These are phyloP conservation scores for Durio zibethinus DNA, from an alignment of 345 rosid genomes.

Conservation along the genomic window DNA sequence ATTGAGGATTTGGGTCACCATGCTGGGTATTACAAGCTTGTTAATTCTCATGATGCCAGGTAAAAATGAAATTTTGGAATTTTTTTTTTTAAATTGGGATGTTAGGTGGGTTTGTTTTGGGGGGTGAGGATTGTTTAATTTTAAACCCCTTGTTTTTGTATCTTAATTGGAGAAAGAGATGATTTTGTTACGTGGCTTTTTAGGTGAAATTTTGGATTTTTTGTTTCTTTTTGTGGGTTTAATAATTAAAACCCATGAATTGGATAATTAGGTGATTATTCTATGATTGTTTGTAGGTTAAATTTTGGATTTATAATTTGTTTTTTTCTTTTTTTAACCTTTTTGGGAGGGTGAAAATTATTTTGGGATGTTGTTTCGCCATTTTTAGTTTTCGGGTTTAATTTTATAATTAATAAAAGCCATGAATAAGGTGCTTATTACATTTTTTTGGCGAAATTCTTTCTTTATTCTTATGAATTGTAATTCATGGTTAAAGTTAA, in stretches of 20 bases:
- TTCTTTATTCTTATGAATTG: not conserved
- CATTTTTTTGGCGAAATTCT: not conserved
- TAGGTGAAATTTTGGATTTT: not conserved
- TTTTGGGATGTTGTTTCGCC: too few species aligned
- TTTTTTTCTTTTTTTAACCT: not conserved
- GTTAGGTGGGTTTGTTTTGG: not conserved
- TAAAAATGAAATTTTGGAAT: slow-evolving; percentile 3
- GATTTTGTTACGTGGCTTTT: not conserved
- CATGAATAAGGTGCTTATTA: too few species aligned
- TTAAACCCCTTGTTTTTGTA: not conserved
- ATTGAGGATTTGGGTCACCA: slow-evolving; percentile 82
- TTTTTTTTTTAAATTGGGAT: not conserved
- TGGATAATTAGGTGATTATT: not conserved
- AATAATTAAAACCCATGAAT: not conserved
- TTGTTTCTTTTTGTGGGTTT: not conserved
- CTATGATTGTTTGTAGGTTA: not conserved
- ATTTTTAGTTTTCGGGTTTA: too few species aligned
- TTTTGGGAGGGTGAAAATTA: too few species aligned
- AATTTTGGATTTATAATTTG: not conserved
- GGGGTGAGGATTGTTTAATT: not conserved
- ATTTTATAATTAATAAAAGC: too few species aligned
- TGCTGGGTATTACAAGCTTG: slow-evolving; percentile 89
- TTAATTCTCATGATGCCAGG: slow-evolving; percentile 77
- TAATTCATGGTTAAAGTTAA: not conserved
- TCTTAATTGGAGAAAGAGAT: not conserved